Evolutionary conservation across 345 rosid genomes (phyloP), one percentile per base, ranked within the genome.

Genomic region (Salix arbutifolia): DNA sequence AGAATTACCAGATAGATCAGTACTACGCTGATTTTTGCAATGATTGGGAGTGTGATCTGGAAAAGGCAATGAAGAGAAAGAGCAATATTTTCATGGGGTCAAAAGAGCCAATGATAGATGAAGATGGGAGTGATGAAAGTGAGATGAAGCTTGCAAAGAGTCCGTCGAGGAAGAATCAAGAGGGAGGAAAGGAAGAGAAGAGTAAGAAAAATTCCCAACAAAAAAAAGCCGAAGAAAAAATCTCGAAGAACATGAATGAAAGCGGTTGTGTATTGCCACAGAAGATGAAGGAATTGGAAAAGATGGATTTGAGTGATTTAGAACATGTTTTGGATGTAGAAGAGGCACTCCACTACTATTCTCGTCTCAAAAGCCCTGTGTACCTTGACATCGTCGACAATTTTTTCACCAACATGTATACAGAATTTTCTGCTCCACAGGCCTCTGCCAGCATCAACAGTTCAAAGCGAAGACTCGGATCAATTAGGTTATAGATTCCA

Each of bases 231-330:
- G 82, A 78, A 37, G 81, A 84, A 64, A 65, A 77, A 25, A 19
- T 16, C 14, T 46, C 70, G 11, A 52, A 75, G 72, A 75, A 69
- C 17, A 53, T 12, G 38, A 78, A 79, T 30, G 86, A 78, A 79
- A 92, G 85, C 23, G 83, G 81, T 19, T 71, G 84, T 78, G 83
- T 66, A 72, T 58, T 96, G 79, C 92, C 92, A 2, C 83, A 84
- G 80, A 96, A 90, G 91, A 90, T 96, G 96, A 93, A 89, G 81
- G 92, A 91, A 73, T 70, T 96, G 80, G 96, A 91, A 81, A 89
- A 90, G 97, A 84, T 92, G 85, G 90, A 91, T 83, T 88, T 76
- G 10, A 82, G 90, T 73, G 93, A 91, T 74, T 76, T 86, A 68
- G 99, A 96, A 48, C 94, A 92, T 50, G 90, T 86, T 7, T 50